These are phyloP conservation scores for Tylopilus sp. DNA, from an alignment of 1,284 basidiomycete species.

Conservation along the genomic window DNA sequence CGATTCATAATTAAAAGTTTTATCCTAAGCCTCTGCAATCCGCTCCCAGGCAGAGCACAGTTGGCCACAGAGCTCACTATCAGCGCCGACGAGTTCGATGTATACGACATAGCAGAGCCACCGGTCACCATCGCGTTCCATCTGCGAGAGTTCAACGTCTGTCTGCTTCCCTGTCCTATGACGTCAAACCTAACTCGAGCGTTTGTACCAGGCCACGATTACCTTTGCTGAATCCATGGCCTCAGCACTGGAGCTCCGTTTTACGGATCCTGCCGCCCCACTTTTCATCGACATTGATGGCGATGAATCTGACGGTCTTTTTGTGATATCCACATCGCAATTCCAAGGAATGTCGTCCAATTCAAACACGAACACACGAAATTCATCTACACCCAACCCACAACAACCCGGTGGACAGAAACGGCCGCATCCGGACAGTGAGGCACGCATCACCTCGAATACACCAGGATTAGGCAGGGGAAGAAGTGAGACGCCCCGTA, in stretches of 20 bases:
- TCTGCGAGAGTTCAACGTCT: slow-evolving; percentile 76
- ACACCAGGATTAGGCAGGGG: slow-evolving; percentile 25
- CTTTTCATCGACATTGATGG: slow-evolving; percentile 72
- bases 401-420: slow-evolving; percentile 41
- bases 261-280: slow-evolving; percentile 69
- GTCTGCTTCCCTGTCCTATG: slow-evolving; percentile 8
- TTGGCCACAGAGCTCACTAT: slow-evolving; percentile 72
- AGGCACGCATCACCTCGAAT: slow-evolving; percentile 33
- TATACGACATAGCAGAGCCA: slow-evolving; percentile 59
- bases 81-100: slow-evolving; percentile 73
- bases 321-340: slow-evolving; percentile 73
- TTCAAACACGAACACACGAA: slow-evolving; percentile 21
- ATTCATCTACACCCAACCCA: slow-evolving; percentile 22
- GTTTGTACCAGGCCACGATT: slow-evolving; percentile 60
- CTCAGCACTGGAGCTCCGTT: slow-evolving; percentile 63
- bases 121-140: slow-evolving; percentile 74
- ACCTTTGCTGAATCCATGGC: slow-evolving; percentile 70
- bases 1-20: not conserved
- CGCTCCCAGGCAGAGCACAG: slow-evolving; percentile 52
- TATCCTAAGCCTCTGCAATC: not conserved
- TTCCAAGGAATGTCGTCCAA: slow-evolving; percentile 41
- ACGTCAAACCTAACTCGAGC: not conserved
- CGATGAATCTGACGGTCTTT: slow-evolving; percentile 60
- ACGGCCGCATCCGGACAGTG: slow-evolving; percentile 29
- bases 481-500: slow-evolving; percentile 37